Conservation (phyloP, 805 yeast species). For the Candida krabiensis region DNA sequence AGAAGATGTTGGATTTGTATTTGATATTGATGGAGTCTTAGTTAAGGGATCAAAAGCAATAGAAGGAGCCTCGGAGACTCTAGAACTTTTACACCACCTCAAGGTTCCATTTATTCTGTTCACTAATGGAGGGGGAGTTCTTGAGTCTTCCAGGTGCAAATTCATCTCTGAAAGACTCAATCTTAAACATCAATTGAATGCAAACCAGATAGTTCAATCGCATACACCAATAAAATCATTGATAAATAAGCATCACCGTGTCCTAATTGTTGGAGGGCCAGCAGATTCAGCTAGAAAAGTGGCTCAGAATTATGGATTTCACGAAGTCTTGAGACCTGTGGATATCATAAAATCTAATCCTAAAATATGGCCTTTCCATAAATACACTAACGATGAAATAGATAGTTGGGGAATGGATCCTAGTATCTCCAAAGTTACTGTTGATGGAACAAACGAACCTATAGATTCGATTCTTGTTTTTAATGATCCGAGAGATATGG, state of each 20-base stretch:
- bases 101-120: conserved; percentile 77
- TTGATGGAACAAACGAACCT: conserved; percentile 34
- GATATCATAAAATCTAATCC: conserved; percentile 65
- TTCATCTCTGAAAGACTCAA: conserved; percentile 43
- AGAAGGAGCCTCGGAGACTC: conserved; percentile 61
- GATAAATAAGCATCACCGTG: conserved; percentile 53
- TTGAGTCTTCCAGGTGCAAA: conserved; percentile 60
- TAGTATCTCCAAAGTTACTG: conserved; percentile 23
- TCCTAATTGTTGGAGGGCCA: conserved; percentile 84
- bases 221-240: conserved; percentile 82
- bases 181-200: conserved; percentile 46
- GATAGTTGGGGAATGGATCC: conserved; percentile 41
- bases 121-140: conserved; percentile 88
- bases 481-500: conserved; percentile 88
- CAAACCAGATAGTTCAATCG: conserved; percentile 73
- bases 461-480: conserved; percentile 81
- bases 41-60: conserved; percentile 71
- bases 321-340: conserved; percentile 68
- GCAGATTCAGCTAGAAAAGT: conserved; percentile 72
- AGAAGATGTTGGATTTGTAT: conserved; percentile 33
- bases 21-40: conserved; percentile 82
- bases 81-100: conserved; percentile 41
- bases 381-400: conserved; percentile 46
- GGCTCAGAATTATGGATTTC: conserved; percentile 75
- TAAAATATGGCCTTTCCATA: conserved; percentile 68